Conservation (phyloP, 75 land plant species). For the Adiantum capillusveneris region DNA sequence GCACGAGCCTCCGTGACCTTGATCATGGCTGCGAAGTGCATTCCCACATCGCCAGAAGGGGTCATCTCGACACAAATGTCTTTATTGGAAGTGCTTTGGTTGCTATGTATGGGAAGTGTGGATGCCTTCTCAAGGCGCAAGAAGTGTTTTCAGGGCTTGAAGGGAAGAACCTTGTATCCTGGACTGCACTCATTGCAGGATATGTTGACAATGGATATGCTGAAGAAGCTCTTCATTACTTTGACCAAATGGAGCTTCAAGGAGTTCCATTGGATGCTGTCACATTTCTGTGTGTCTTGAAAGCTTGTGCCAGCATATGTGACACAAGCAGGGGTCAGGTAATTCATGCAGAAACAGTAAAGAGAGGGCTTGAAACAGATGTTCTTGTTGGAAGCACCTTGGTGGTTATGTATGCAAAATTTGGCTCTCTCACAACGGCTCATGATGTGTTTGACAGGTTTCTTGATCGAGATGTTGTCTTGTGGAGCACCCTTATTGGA, state of each 20-base stretch:
- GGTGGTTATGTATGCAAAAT: slow-evolving; percentile 58
- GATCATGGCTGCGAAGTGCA: too few species aligned
- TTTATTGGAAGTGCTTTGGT: slow-evolving; percentile 33
- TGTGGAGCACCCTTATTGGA: slow-evolving; percentile 46
- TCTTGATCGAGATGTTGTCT: slow-evolving; percentile 31
- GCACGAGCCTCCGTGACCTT: too few species aligned
- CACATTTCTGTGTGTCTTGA: slow-evolving; percentile 22
- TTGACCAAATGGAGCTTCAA: slow-evolving; percentile 20
- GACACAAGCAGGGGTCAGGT: slow-evolving; percentile 22
- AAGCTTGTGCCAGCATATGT: slow-evolving; percentile 29
- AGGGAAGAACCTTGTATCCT: slow-evolving; percentile 25
- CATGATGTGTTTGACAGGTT: slow-evolving; percentile 27
- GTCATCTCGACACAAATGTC: slow-evolving; percentile 10
- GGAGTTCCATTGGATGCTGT: slow-evolving; percentile 16
- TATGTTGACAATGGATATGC: slow-evolving; percentile 17
- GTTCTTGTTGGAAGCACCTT: slow-evolving; percentile 28
- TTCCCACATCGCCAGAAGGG: too few species aligned
- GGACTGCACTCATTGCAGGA: slow-evolving; percentile 42
- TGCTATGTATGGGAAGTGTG: slow-evolving; percentile 43
- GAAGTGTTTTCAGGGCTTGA: slow-evolving; percentile 21
- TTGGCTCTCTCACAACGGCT: slow-evolving; percentile 38
- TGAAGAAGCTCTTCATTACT: slow-evolving; percentile 25
- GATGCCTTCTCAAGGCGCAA: slow-evolving; percentile 23
- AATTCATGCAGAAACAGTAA: slow-evolving; percentile 24
- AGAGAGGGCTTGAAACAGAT: slow-evolving; percentile 25